A percentile compares a stretch with the other conserved stretches of the same genome.
Conservation (phyloP, 1,139 yeast species). For the Yamadazyma membranifaciens region DNA sequence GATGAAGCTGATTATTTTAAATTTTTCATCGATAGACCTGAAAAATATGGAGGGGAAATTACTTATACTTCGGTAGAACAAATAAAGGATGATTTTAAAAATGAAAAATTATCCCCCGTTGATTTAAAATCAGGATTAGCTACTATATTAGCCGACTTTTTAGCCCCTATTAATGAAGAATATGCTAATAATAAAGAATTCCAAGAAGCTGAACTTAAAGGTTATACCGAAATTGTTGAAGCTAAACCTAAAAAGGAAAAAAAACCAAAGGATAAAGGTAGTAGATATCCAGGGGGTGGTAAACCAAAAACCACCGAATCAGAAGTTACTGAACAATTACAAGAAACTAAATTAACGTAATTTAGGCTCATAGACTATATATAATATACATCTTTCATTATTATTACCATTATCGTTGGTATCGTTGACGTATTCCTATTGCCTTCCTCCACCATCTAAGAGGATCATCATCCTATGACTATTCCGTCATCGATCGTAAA, state of each 20-base stretch:
- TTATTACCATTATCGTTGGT: too few relatives aligned
- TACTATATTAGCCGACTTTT: slow-evolving; percentile 72
- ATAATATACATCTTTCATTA: not conserved
- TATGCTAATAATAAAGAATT: slow-evolving; percentile 64
- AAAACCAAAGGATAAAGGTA: slow-evolving; percentile 78
- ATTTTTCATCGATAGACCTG: slow-evolving; percentile 86
- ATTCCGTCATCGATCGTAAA: too few relatives aligned
- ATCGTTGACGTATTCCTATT: too few relatives aligned
- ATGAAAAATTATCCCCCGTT: slow-evolving; percentile 79
- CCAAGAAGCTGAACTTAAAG: slow-evolving; percentile 69
- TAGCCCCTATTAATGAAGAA: slow-evolving; percentile 82
- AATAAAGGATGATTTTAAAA: slow-evolving; percentile 68
- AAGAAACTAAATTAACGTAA: slow-evolving; percentile 19
- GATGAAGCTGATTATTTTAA: slow-evolving; percentile 53
- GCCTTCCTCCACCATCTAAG: too few relatives aligned
- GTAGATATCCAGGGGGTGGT: slow-evolving; percentile 69
- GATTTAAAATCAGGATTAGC: slow-evolving; percentile 93
- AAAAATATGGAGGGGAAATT: slow-evolving; percentile 93
- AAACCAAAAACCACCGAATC: slow-evolving; percentile 13
- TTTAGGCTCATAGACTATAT: too few relatives aligned
- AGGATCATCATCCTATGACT: too few relatives aligned
- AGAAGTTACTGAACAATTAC: slow-evolving; percentile 18
- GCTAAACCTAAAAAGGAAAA: slow-evolving; percentile 67
- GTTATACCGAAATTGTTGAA: slow-evolving; percentile 73
- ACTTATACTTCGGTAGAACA: slow-evolving; percentile 67